Evolutionary conservation across 2,329 filamentous ascomycete genomes (phyloP).

Genomic region (Raffaelea albimanens): DNA sequence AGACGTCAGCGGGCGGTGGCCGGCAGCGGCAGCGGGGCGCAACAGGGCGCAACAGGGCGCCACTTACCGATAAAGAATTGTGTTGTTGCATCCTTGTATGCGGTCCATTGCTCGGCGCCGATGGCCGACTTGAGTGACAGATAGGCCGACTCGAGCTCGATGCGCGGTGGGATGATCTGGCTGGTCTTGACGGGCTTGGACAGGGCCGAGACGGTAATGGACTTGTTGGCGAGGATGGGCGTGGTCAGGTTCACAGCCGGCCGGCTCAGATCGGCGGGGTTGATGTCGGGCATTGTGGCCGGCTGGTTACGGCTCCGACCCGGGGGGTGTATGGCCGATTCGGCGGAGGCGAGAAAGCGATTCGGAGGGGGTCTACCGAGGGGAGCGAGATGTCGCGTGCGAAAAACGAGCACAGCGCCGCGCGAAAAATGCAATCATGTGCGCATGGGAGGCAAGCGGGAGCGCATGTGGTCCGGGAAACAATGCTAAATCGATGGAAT

Average conservation of each 20-base stretch:
- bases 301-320: constrained; percentile 1
- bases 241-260: constrained; percentile 48
- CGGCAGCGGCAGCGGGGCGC: background rate
- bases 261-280: constrained; percentile 59
- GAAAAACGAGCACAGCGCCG: constrained; percentile 34
- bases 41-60: background rate
- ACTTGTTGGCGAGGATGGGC: constrained; percentile 48
- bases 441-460: constrained; percentile 28
- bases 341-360: constrained; percentile 1
- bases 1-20: background rate
- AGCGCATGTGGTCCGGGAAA: constrained; percentile 31
- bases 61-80: constrained; percentile 53
- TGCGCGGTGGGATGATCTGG: constrained; percentile 54
- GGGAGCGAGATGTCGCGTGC: constrained; percentile 32
- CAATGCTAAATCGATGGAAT: constrained; percentile 33
- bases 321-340: background rate
- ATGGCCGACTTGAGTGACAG: constrained; percentile 50
- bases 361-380: background rate
- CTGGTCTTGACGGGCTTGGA: constrained; percentile 49
- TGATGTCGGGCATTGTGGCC: constrained; percentile 55
- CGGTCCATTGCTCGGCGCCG: constrained; percentile 51
- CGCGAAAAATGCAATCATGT: constrained; percentile 31
- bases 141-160: constrained; percentile 59
- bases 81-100: constrained; percentile 54
- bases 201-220: constrained; percentile 43